Conservation (phyloP, 202 grass and related monocot species). For the Miscanthus sacchariflorus region DNA sequence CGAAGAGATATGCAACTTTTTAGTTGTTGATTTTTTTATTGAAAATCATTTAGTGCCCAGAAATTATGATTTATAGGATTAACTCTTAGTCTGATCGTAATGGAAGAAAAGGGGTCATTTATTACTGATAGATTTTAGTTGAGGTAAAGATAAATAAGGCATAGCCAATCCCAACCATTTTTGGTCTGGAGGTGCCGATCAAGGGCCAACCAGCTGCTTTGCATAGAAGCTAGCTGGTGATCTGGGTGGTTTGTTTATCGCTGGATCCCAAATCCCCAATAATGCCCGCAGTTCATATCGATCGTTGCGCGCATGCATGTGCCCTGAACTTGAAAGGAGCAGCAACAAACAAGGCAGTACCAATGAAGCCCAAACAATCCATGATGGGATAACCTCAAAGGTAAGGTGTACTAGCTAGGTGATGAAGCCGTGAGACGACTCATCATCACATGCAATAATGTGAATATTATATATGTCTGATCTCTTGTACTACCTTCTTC, state of each 20-base stretch:
- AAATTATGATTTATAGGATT: too few relatives aligned
- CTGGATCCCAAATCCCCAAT: constrained; percentile 13
- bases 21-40: not conserved
- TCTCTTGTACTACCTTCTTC: not conserved
- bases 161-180: not conserved
- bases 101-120: too few relatives aligned
- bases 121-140: too few relatives aligned
- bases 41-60: not conserved
- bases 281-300: constrained; percentile 13
- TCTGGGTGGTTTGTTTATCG: constrained; percentile 44
- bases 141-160: not conserved
- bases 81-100: too few relatives aligned
- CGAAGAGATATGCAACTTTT: not conserved
- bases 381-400: constrained; percentile 21
- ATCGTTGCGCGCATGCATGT: constrained; percentile 42
- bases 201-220: constrained; percentile 16
- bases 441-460: constrained; percentile 28
- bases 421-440: not conserved
- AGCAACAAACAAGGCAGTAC: constrained; percentile 40
- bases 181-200: not conserved
- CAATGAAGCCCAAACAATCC: constrained; percentile 34
- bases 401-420: not conserved
- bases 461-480: constrained; percentile 1
- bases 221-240: constrained; percentile 9
- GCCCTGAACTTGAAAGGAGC: constrained; percentile 48